These are phyloP conservation scores for Conoideocrella luteorostrata DNA, from an alignment of 2,329 filamentous ascomycete species.

Conservation along the genomic window DNA sequence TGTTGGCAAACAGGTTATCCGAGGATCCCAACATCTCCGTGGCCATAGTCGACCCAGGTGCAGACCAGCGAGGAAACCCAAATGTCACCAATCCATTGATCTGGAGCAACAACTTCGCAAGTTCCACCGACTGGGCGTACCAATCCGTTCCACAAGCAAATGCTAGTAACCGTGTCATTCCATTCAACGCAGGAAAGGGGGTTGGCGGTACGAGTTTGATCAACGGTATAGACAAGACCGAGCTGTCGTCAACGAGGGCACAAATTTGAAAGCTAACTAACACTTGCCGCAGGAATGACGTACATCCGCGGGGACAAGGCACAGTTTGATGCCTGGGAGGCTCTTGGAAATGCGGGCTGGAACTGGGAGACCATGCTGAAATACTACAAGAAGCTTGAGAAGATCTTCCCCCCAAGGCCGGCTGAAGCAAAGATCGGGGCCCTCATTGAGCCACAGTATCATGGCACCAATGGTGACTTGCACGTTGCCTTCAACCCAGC, in stretches of 20 bases:
- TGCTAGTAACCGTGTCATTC: slow-evolving; percentile 25
- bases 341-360: slow-evolving; percentile 37
- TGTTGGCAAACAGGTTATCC: slow-evolving; percentile 30
- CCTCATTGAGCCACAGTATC: slow-evolving; percentile 24
- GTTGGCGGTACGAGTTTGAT: slow-evolving; percentile 35
- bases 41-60: slow-evolving; percentile 30
- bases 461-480: slow-evolving; percentile 29
- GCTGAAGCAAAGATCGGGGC: slow-evolving; percentile 29
- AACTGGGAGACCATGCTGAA: slow-evolving; percentile 37
- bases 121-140: slow-evolving; percentile 29
- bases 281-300: slow-evolving; percentile 30
- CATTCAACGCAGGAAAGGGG: slow-evolving; percentile 28
- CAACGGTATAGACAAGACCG: slow-evolving; percentile 24
- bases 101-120: slow-evolving; percentile 20
- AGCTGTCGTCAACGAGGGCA: background rate
- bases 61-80: slow-evolving; percentile 26
- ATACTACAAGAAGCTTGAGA: slow-evolving; percentile 40
- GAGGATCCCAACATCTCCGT: slow-evolving; percentile 26
- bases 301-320: slow-evolving; percentile 37
- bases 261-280: background rate
- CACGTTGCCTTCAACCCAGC: slow-evolving; percentile 29
- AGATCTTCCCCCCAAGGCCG: slow-evolving; percentile 24
- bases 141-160: slow-evolving; percentile 23
- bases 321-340: slow-evolving; percentile 38
- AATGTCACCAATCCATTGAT: slow-evolving; percentile 23